A percentile compares a stretch with the other conserved stretches of the same genome.
Evolutionary conservation across 2,329 filamentous ascomycete genomes (phyloP).

Genomic region (Mycosphaerella sp.): DNA sequence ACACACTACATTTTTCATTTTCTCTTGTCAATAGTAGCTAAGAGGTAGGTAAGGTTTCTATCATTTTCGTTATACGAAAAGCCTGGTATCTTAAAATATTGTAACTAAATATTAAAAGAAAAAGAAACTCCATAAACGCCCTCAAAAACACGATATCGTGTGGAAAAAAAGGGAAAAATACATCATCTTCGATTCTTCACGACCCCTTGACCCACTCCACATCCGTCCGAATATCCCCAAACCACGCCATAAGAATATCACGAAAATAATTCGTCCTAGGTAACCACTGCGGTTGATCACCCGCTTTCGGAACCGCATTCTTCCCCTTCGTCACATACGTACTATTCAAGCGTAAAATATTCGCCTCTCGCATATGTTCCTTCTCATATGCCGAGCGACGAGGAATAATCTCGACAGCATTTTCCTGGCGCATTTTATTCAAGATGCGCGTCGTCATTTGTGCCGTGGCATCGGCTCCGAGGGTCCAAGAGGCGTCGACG

Average conservation of each 20-base stretch:
- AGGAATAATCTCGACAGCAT: conserved; percentile 42
- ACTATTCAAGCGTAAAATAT: conserved; percentile 42
- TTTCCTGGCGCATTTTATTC: conserved; percentile 44
- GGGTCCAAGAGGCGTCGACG: conserved; percentile 55
- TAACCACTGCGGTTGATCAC: conserved; percentile 40
- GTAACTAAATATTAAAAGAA: no score
- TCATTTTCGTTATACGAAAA: no score
- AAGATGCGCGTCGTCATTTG: conserved; percentile 47
- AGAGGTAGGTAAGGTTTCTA: no score
- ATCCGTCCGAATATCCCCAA: conserved; percentile 38
- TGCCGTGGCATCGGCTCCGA: conserved; percentile 49
- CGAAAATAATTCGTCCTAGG: conserved; percentile 40
- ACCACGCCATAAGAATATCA: conserved; percentile 40
- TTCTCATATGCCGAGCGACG: conserved; percentile 34
- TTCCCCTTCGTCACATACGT: conserved; percentile 47
- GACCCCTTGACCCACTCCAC: conserved; percentile 32
- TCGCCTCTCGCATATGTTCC: conserved; percentile 36
- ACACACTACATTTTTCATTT: no score
- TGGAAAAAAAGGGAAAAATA: neutral
- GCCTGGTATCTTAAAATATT: no score
- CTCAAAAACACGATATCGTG: no score
- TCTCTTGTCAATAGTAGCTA: no score
- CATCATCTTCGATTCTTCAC: neutral
- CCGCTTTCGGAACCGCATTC: conserved; percentile 44
- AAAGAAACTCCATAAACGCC: no score